Conservation (phyloP, 139 green algal genomes). For the Yamagishiella unicocca region DNA sequence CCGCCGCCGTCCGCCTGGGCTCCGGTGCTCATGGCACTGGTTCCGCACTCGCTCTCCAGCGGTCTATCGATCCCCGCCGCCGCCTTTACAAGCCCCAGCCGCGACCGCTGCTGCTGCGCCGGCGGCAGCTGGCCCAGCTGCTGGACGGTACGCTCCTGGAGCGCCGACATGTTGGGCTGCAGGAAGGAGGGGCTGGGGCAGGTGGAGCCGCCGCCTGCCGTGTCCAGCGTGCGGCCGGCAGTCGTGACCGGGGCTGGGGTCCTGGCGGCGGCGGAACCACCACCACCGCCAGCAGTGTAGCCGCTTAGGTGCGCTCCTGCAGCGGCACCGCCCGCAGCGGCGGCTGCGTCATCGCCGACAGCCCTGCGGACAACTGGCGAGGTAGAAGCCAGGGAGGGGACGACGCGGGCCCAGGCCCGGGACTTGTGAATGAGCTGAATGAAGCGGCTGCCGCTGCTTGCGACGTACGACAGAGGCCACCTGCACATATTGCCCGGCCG, state of each 20-base stretch:
- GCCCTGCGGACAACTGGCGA: not conserved
- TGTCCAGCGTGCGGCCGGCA: constrained; percentile 1
- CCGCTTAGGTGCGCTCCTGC: not conserved
- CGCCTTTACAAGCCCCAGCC: not conserved
- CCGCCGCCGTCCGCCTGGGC: not conserved
- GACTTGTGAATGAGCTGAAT: too few relatives aligned
- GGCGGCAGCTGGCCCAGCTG: not conserved
- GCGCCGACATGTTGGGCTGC: not conserved
- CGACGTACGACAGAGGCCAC: too few relatives aligned
- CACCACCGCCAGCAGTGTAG: not conserved
- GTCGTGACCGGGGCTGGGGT: not conserved
- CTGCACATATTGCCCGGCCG: too few relatives aligned
- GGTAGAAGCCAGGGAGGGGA: too few relatives aligned
- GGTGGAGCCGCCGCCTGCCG: constrained; percentile 13
- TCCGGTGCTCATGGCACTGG: not conserved
- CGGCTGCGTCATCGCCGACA: not conserved
- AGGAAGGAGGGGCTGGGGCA: constrained; percentile 39
- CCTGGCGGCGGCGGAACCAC: not conserved
- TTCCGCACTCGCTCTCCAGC: constrained; percentile 8
- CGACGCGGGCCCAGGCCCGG: too few relatives aligned
- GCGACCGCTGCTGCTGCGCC: not conserved
- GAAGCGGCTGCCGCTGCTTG: too few relatives aligned
- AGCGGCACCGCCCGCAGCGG: not conserved
- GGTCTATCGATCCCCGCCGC: not conserved
- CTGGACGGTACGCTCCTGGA: constrained; percentile 33